Evolutionary conservation across 1,284 basidiomycete genomes (phyloP), one percentile per base, ranked within the genome.

Genomic region (Flammula alnicola): DNA sequence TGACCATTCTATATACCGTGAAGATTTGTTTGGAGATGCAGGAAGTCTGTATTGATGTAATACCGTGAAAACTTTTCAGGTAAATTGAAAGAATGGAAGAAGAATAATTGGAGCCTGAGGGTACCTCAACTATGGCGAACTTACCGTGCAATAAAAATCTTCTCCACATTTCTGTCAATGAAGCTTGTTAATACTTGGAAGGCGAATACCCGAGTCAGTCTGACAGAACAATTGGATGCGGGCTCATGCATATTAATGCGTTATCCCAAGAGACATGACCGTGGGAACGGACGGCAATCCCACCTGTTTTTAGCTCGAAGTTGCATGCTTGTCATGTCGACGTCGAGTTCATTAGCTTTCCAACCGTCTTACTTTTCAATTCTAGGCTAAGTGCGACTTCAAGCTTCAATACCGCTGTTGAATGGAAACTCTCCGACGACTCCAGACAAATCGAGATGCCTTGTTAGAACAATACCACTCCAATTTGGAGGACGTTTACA

Each of bases 391-490:
- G 23, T 22, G n/a, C 27, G n/a, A n/a, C n/a, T n/a, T n/a, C n/a
- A n/a, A n/a, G 5, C 17, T 27, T 27, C 33, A 11, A 23, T 27
- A 17, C 29, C 17, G 16, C n/a, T 41, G 19, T 32, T 54, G 54
- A 47, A 73, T 72, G 71, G 66, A 71, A 49, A 71, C 71, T 37
- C 64, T 63, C 38, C 58, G 64, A 23, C 64, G 70, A 29, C 67
- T 81, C 10, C 64, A 69, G 50, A 62, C 58, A 26, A 77, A 78
- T 51, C 65, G 68, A 54, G 66, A 73, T 49, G 64, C 58, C 30
- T 63, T 81, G 25, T 50, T 73, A 26, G 60, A 66, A 31, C 70
- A 77, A 45, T 86, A 85, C 59, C 61, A 71, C 49, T 55, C 71
- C 6, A 79, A 83, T 63, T 56, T 76, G 27, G 61, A 76, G 19